Base-by-base conservation (phyloP, 495 filamentous ascomycete species). In the Xylaria scruposa region DNA sequence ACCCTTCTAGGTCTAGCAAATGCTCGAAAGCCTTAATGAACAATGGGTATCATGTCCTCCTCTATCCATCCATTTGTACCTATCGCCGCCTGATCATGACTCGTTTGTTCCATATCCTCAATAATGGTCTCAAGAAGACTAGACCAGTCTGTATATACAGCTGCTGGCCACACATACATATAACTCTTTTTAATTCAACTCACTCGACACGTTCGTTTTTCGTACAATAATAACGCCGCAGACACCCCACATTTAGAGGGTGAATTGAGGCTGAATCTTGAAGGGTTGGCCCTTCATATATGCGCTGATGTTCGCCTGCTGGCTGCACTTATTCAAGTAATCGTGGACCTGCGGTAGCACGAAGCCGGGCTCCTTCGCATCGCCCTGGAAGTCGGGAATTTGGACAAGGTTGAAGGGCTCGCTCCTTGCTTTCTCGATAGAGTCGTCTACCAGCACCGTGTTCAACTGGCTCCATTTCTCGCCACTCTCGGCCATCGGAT, bases 401-500 rank as follows among this genome's bases (percentile, higher is more conserved):
- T 91, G 83, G 13, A 98, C 79, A 26, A 94, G 87, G 70, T 98
- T 99, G 81, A 87, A 89, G 0, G 97, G 97, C 78, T 99, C 92
- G 69, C 87, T 90, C 63, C 85, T 84, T 2, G 91, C 96, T 83
- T 98, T 99, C 71, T 92, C 81, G 13, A 77, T 77, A 61, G 88
- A 91, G 79, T 98, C 97, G 73, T 99, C 96, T 29, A 98, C 90
- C 15, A 99, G 83, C 40, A 99, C 82, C 0, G 96, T 98, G 78
- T 98, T 95, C n/a, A 81, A 84, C 80, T 97, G 95, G 72, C 86
- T 83, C 93, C 94, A 99, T 36, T 73, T 73, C 38, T 67, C 77
- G 44, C 81, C 84, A 2, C 17, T 0, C 1, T 72, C 69, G 38
- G 54, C 72, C 29, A 58, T 44, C 44, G 88, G 91, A 74, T 91